Conservation (phyloP, 148 eudicot species). For the Pharnaceum exiguum region DNA sequence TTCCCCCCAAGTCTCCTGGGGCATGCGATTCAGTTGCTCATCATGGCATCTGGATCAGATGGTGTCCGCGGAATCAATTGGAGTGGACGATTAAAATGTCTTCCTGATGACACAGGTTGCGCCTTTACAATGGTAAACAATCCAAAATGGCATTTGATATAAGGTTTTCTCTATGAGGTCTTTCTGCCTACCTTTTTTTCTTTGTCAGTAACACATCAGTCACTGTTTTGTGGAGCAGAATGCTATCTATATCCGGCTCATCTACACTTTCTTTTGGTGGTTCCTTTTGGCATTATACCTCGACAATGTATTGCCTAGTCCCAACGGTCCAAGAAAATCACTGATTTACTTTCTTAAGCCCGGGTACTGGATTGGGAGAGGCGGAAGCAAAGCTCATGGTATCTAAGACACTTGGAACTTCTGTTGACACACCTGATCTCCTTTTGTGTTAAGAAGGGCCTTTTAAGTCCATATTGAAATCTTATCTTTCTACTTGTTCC, state of each 20-base stretch:
- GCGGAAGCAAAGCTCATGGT: conserved; percentile 62
- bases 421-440: background rate
- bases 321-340: conserved; percentile 67
- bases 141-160: no score
- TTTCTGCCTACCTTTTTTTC: background rate
- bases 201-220: no score
- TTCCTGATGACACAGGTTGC: conserved; percentile 44
- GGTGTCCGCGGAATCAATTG: conserved; percentile 47
- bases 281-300: conserved; percentile 74
- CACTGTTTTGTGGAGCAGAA: conserved; percentile 49
- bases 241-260: conserved; percentile 56
- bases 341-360: conserved; percentile 61
- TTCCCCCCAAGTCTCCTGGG: conserved; percentile 74
- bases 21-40: conserved; percentile 48
- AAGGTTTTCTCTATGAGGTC: background rate
- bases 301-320: conserved; percentile 66
- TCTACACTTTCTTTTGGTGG: conserved; percentile 49
- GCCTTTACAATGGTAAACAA: conserved; percentile 57
- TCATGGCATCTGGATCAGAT: conserved; percentile 30
- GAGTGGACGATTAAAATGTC: conserved; percentile 47
- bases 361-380: conserved; percentile 72
- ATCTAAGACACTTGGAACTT: conserved; percentile 2
- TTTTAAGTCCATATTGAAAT: no score
- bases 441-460: background rate
- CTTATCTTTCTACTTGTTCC: background rate